phyloP scores from a whole-genome alignment of 1,284 basidiomycete species.

The Porodaedalea pini region DNA sequence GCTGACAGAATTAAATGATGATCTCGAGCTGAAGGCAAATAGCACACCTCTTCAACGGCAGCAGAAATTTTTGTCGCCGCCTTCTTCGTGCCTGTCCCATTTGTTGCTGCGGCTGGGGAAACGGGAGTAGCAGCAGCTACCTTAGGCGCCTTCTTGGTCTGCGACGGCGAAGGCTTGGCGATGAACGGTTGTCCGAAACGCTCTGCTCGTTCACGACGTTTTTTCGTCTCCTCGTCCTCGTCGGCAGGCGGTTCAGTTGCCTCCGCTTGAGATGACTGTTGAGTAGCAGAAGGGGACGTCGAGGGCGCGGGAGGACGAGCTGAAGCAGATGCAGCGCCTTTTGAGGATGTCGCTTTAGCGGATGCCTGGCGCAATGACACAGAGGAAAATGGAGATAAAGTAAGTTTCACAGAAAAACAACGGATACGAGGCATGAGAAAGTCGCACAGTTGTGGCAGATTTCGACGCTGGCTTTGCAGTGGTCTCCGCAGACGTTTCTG shows the following conservation, averaged over 20 bases:
- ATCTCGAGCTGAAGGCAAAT: slow-evolving; percentile 29
- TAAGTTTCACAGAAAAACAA: background rate
- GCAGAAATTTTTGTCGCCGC: background rate
- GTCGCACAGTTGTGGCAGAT: background rate
- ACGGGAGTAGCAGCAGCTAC: background rate
- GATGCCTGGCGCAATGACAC: slow-evolving; percentile 13
- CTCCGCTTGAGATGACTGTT: slow-evolving; percentile 16
- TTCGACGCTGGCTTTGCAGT: background rate
- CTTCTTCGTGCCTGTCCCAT: slow-evolving; percentile 1
- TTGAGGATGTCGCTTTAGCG: background rate
- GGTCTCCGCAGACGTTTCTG: slow-evolving; percentile 8
- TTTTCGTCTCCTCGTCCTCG: slow-evolving; percentile 50
- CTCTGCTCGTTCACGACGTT: slow-evolving; percentile 57
- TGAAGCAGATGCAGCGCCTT: slow-evolving; percentile 8
- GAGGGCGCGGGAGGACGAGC: no score
- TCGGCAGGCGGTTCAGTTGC: slow-evolving; percentile 21
- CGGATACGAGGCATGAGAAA: background rate
- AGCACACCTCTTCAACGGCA: slow-evolving; percentile 5
- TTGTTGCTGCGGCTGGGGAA: background rate
- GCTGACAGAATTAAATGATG: background rate
- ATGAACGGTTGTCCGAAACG: slow-evolving; percentile 68
- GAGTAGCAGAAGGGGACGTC: slow-evolving; percentile 16
- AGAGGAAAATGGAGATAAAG: background rate
- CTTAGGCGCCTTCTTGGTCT: background rate
- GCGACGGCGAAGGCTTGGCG: slow-evolving; percentile 32